Conservation (phyloP, 768 basidiomycete genomes). For the Gloeostereum incarnatum region DNA sequence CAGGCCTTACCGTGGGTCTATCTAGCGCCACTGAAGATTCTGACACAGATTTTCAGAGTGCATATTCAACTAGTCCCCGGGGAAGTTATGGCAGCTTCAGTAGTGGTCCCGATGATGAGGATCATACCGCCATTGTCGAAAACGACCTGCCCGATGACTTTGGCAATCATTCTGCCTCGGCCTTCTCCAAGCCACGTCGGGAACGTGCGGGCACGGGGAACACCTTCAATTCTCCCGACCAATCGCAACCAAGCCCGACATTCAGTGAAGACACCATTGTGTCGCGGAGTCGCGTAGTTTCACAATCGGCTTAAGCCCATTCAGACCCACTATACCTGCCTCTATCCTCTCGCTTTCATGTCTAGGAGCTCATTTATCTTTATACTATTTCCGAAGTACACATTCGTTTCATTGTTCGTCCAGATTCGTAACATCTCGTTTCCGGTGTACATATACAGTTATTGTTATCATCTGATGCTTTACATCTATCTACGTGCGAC, state of each 20-base stretch:
- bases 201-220: slow-evolving; percentile 49
- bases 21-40: slow-evolving; percentile 57
- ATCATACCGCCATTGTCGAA: slow-evolving; percentile 14
- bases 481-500: not conserved
- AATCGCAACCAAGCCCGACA: slow-evolving; percentile 23
- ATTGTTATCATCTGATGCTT: slow-evolving; percentile 2
- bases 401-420: not conserved
- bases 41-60: slow-evolving; percentile 83
- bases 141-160: slow-evolving; percentile 23
- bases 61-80: slow-evolving; percentile 70
- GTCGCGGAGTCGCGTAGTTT: slow-evolving; percentile 8
- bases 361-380: too few relatives aligned
- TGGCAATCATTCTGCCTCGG: slow-evolving; percentile 14
- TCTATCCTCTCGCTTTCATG: too few relatives aligned
- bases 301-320: too few relatives aligned
- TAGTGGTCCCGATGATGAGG: slow-evolving; percentile 12
- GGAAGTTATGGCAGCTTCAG: slow-evolving; percentile 51
- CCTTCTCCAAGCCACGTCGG: slow-evolving; percentile 27
- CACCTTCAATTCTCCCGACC: slow-evolving; percentile 32
- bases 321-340: too few relatives aligned
- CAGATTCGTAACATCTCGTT: not conserved
- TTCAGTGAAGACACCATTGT: slow-evolving; percentile 30
- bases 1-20: slow-evolving; percentile 21
- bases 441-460: slow-evolving; percentile 1
- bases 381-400: not conserved